Percentiles rank a stretch among this genome's conserved stretches.
Evolutionary conservation across 208 protist genomes (phyloP).

Genomic region (Trypanosomatidae sp.): DNA sequence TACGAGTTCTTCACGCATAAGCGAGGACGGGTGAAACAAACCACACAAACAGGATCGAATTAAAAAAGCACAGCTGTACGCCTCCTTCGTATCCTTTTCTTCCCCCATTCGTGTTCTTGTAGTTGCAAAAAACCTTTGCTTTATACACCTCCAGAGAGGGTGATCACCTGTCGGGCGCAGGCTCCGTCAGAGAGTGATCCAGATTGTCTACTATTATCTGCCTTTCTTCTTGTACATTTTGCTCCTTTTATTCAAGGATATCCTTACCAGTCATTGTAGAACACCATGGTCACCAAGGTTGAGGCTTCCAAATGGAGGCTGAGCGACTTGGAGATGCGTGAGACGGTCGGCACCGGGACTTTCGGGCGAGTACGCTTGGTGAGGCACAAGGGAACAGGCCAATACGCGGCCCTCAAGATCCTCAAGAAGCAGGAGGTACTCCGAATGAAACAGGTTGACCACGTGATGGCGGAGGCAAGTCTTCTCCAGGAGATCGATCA

Average conservation of each 20-base stretch:
- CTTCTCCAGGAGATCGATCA: constrained; percentile 93
- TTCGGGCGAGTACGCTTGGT: constrained; percentile 95
- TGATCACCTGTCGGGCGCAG: background rate
- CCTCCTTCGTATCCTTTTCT: background rate
- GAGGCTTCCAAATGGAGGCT: constrained; percentile 81
- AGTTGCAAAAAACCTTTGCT: background rate
- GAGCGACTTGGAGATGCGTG: constrained; percentile 88
- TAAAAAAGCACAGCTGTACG: background rate
- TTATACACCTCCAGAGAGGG: constrained; percentile 5
- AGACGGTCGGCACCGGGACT: constrained; percentile 94
- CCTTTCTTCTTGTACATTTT: constrained; percentile 4
- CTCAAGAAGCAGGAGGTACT: constrained; percentile 91
- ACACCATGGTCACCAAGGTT: constrained; percentile 50
- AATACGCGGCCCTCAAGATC: constrained; percentile 91
- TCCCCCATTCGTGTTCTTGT: background rate
- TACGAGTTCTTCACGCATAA: constrained; percentile 2
- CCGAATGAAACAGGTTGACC: constrained; percentile 92
- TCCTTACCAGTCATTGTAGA: constrained; percentile 7
- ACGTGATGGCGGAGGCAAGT: constrained; percentile 94
- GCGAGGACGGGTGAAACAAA: constrained; percentile 13
- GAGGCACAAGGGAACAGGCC: constrained; percentile 71
- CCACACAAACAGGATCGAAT: constrained; percentile 8
- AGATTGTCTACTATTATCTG: background rate
- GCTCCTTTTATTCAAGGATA: background rate
- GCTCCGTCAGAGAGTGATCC: background rate